A percentile compares a stretch with the other conserved stretches of the same genome.
Conservation (phyloP, 441 rosid genomes). For the Populus hybrid region DNA sequence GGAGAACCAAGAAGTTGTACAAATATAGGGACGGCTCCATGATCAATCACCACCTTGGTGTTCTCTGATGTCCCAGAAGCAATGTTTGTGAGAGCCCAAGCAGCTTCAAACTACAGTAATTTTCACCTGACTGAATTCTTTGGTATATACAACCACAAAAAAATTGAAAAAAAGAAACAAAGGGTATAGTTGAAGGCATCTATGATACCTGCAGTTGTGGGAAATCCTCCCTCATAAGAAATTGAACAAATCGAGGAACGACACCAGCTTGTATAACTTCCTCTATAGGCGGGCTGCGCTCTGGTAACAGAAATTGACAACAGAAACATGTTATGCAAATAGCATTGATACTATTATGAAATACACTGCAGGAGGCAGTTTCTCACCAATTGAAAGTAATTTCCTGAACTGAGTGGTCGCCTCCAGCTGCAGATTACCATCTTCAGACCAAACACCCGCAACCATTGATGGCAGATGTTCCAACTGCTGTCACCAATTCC, state of each 20-base stretch:
- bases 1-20: conserved; percentile 78
- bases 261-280: conserved; percentile 82
- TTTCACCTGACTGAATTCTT: background rate
- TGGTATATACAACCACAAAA: background rate
- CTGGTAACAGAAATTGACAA: conserved; percentile 26
- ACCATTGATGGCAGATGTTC: conserved; percentile 76
- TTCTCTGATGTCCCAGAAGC: conserved; percentile 89
- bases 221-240: conserved; percentile 66
- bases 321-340: background rate
- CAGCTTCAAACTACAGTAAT: conserved; percentile 69
- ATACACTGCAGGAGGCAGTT: background rate
- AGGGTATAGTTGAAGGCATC: background rate
- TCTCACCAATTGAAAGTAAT: conserved; percentile 69
- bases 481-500: conserved; percentile 46
- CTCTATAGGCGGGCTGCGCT: conserved; percentile 86
- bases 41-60: conserved; percentile 76
- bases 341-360: background rate
- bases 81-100: conserved; percentile 82
- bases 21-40: conserved; percentile 78
- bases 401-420: conserved; percentile 78
- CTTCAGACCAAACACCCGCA: conserved; percentile 66
- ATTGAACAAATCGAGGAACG: conserved; percentile 84
- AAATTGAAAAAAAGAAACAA: background rate
- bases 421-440: conserved; percentile 60
- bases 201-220: conserved; percentile 74